Evolutionary conservation across 2,329 filamentous ascomycete species (phyloP), one percentile per base, ranked within the genome.

Genomic region (Anthostomella pinea): DNA sequence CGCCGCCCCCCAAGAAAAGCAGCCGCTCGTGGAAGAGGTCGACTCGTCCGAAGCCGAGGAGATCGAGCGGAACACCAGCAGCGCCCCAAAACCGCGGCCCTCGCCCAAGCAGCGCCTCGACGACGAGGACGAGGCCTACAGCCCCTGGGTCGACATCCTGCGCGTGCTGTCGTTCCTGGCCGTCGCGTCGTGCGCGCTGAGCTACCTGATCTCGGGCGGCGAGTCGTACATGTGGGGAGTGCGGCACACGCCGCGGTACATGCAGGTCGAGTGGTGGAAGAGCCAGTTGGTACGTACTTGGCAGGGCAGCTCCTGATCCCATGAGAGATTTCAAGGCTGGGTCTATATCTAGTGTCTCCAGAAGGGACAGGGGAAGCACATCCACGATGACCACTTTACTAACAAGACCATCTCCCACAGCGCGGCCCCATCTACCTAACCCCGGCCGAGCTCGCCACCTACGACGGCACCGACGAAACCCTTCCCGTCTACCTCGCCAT

Each of bases 401-500:
- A 29, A 27, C 45, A 43, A 22, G 45, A 30, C 5, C 22, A n/a
- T 13, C 73, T 69, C 59, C 71, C 4, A 37, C 49, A 80, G 74
- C 57, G 62, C 41, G 72, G 72, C 2, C 85, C 87, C 10, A 45
- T 86, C 33, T 68, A 75, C 58, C 73, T 97, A 24, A 95, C 88
- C 1, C 83, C 85, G 38, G 69, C 72, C 14, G 73, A 96, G 61
- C 81, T 98, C 31, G 62, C 75, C 29, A 61, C 69, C 33, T 94
- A 85, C 72, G 83, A 95, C 66, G 94, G 93, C 66, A 75, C 69
- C 39, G 81, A 95, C 63, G 69, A 81, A 8, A 62, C 66, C 6
- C 80, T 84, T 41, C 93, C 93, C 6, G 79, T 97, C 60, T 95
- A 95, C 69, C 77, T 98, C 38, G 88, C 89, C 45, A 81, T 98